Percentiles rank a stretch among this genome's conserved stretches.
Evolutionary conservation across 2,329 filamentous ascomycete genomes (phyloP).

Genomic region (Sarocladium oryzae): DNA sequence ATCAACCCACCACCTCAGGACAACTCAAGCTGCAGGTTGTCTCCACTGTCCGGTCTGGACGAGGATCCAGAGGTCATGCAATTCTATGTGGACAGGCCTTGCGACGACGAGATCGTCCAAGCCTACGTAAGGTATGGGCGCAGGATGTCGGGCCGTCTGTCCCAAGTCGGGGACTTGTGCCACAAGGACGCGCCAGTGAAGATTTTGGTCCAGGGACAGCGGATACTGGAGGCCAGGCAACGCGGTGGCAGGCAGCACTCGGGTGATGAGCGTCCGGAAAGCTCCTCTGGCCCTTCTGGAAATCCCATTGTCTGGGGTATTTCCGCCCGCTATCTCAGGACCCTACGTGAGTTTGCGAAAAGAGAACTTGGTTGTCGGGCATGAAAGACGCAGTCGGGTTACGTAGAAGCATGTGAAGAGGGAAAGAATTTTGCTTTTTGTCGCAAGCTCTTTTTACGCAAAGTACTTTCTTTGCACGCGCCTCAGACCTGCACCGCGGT

Average conservation of each 20-base stretch:
- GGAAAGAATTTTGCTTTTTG: background rate
- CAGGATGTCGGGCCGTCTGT: constrained; percentile 41
- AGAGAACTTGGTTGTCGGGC: background rate
- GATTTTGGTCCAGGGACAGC: constrained; percentile 13
- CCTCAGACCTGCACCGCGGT: too few relatives aligned
- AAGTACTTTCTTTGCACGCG: too few relatives aligned
- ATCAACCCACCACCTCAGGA: background rate
- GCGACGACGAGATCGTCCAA: constrained; percentile 50
- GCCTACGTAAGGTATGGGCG: constrained; percentile 41
- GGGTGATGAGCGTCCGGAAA: background rate
- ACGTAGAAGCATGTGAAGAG: background rate
- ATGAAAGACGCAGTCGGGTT: background rate
- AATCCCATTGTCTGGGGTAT: background rate
- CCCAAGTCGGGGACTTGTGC: constrained; percentile 42
- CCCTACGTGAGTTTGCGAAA: background rate
- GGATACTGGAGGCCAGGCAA: constrained; percentile 6
- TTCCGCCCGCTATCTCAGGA: background rate
- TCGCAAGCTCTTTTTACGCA: too few relatives aligned
- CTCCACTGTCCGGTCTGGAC: constrained; percentile 5
- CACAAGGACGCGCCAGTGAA: constrained; percentile 12
- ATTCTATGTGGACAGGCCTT: constrained; percentile 46
- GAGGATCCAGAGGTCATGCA: constrained; percentile 24
- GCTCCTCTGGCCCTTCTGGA: background rate
- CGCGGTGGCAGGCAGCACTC: background rate
- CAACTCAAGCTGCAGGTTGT: background rate